Conservation (phyloP, 805 yeast species). For the Ogataea methylovora region DNA sequence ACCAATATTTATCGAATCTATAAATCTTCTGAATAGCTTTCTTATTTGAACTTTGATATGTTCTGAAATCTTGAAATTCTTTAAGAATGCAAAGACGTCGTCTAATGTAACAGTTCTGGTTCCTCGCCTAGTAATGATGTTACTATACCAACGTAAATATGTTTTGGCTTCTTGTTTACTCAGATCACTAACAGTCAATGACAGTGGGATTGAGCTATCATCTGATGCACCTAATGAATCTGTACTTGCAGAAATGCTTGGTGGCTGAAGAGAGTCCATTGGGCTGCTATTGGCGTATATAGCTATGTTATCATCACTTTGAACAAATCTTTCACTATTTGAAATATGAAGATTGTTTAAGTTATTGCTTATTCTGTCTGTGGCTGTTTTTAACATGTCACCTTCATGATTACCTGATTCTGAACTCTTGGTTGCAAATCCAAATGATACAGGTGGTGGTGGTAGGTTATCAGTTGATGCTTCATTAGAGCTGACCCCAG, state of each 20-base stretch:
- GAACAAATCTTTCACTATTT: too few species aligned
- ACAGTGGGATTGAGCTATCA: constrained; percentile 46
- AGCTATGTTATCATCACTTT: too few species aligned
- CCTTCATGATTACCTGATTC: too few species aligned
- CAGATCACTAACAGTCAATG: constrained; percentile 60
- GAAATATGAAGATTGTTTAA: too few species aligned
- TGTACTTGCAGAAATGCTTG: constrained; percentile 13
- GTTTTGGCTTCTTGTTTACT: constrained; percentile 75
- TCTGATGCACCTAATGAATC: constrained; percentile 20
- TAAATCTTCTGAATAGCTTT: constrained; percentile 38
- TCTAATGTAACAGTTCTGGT: constrained; percentile 56
- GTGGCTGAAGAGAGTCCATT: too few species aligned
- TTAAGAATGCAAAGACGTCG: constrained; percentile 74
- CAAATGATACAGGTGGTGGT: constrained; percentile 49
- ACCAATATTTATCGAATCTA: constrained; percentile 67
- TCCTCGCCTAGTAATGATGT: constrained; percentile 65
- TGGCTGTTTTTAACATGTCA: too few species aligned
- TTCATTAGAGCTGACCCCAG: constrained; percentile 5
- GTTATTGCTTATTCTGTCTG: too few species aligned
- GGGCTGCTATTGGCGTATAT: too few species aligned
- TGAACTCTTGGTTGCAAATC: constrained; percentile 18
- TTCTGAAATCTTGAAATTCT: constrained; percentile 62
- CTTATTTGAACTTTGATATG: constrained; percentile 41
- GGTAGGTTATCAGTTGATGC: constrained; percentile 5
- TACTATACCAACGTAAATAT: constrained; percentile 90